phyloP scores from a whole-genome alignment of 2,329 filamentous ascomycete genomes.

The Curvularia eragrostidis region DNA sequence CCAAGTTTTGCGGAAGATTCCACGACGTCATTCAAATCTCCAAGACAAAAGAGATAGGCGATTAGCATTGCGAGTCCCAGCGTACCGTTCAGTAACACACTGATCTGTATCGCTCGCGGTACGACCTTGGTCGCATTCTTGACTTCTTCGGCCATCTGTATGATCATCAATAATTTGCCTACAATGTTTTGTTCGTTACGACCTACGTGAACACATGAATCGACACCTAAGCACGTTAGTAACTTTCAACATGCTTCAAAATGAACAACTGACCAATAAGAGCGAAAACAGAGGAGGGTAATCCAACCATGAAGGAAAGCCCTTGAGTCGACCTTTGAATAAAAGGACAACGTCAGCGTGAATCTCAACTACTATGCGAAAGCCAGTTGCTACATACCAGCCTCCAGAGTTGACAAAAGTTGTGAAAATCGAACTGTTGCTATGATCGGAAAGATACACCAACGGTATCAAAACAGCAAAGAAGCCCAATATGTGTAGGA shows the following conservation, averaged over 20 bases:
- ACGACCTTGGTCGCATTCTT: conserved; percentile 27
- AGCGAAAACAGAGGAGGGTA: conserved; percentile 9
- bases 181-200: too few relatives aligned
- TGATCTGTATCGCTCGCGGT: conserved; percentile 44
- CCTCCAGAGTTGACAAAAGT: conserved; percentile 51
- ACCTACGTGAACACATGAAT: conserved; percentile 10
- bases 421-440: conserved; percentile 46
- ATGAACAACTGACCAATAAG: conserved; percentile 1
- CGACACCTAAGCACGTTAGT: conserved; percentile 1
- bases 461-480: conserved; percentile 54
- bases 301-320: conserved; percentile 11
- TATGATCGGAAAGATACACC: conserved; percentile 19
- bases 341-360: not conserved
- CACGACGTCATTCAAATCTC: conserved; percentile 29
- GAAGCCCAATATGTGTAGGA: conserved; percentile 57
- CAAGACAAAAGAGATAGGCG: conserved; percentile 38
- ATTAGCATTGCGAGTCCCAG: conserved; percentile 42
- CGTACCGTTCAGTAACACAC: conserved; percentile 41
- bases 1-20: not conserved
- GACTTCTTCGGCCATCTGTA: conserved; percentile 32
- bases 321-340: not conserved
- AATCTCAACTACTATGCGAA: not conserved
- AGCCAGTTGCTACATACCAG: too few relatives aligned
- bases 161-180: not conserved
- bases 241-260: not conserved